These are phyloP conservation scores for Rubroboletus pulcherrimus DNA, from an alignment of 768 basidiomycete species.

Conservation along the genomic window DNA sequence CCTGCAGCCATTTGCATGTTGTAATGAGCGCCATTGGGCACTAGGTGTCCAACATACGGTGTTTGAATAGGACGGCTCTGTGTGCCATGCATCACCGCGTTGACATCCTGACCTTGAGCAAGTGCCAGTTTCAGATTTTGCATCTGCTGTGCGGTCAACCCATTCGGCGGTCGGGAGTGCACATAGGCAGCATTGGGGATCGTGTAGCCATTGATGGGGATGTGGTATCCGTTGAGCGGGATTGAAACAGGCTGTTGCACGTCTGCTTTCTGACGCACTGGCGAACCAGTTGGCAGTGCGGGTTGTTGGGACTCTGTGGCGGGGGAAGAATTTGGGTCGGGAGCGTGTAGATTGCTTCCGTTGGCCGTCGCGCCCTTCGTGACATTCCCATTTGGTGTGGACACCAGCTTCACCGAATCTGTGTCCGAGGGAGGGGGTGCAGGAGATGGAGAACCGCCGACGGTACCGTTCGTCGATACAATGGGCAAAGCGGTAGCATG, in stretches of 20 bases:
- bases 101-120: constrained; percentile 40
- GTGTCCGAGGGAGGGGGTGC: constrained; percentile 40
- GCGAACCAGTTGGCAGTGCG: constrained; percentile 31
- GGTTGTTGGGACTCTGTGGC: constrained; percentile 21
- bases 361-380: constrained; percentile 32
- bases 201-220: constrained; percentile 40
- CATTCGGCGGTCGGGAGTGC: constrained; percentile 36
- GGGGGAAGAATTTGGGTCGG: constrained; percentile 13
- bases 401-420: constrained; percentile 29
- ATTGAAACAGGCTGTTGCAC: constrained; percentile 39
- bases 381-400: constrained; percentile 16
- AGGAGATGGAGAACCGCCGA: constrained; percentile 32
- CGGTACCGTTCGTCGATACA: constrained; percentile 33
- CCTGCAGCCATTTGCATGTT: constrained; percentile 26
- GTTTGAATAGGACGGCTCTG: constrained; percentile 36
- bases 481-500: constrained; percentile 24
- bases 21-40: constrained; percentile 28
- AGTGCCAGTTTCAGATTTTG: constrained; percentile 58
- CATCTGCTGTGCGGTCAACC: constrained; percentile 54
- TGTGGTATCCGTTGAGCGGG: constrained; percentile 47
- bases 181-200: constrained; percentile 34
- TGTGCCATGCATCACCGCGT: constrained; percentile 31
- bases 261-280: constrained; percentile 48
- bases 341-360: constrained; percentile 22
- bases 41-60: constrained; percentile 29